Evolutionary conservation across 2,329 filamentous ascomycete species (phyloP).

Genomic region (Eutypa lata): DNA sequence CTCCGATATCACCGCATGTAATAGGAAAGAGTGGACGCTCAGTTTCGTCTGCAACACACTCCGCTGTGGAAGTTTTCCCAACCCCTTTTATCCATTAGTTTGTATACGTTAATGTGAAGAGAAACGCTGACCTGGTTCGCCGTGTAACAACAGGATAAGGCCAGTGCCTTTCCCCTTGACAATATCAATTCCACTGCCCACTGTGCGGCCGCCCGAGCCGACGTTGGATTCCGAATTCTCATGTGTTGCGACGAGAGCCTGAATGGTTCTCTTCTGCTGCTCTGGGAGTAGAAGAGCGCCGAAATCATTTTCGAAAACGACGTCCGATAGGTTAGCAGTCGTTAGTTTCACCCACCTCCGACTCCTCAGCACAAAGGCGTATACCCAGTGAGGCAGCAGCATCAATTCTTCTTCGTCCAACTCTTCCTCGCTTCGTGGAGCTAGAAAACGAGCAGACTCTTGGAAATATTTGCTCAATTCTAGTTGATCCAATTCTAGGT

Average conservation of each 20-base stretch:
- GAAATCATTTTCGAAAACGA: constrained; percentile 4
- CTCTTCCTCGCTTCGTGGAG: neutral
- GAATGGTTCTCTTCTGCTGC: constrained; percentile 5
- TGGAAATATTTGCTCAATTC: neutral
- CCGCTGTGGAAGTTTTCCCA: constrained; percentile 11
- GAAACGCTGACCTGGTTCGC: constrained; percentile 7
- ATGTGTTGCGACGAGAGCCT: constrained; percentile 9
- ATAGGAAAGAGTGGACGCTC: constrained; percentile 11
- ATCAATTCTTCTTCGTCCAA: constrained; percentile 1
- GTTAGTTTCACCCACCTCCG: neutral
- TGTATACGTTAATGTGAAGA: neutral
- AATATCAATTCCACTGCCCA: constrained; percentile 6
- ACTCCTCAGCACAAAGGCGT: constrained; percentile 5
- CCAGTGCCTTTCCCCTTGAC: constrained; percentile 10
- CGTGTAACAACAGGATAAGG: constrained; percentile 9
- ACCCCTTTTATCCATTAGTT: constrained; percentile 3
- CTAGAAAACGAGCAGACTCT: neutral
- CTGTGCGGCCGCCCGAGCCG: neutral
- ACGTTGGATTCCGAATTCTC: constrained; percentile 1
- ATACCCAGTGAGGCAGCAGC: constrained; percentile 3
- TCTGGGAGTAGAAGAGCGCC: constrained; percentile 7
- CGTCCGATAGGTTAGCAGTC: constrained; percentile 2
- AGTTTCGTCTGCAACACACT: constrained; percentile 12
- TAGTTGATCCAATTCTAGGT: neutral
- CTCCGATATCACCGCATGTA: constrained; percentile 11